Evolutionary conservation across 2,329 filamentous ascomycete species (phyloP), one percentile per base, ranked within the genome.

Genomic region (Aureobasidium sp.): DNA sequence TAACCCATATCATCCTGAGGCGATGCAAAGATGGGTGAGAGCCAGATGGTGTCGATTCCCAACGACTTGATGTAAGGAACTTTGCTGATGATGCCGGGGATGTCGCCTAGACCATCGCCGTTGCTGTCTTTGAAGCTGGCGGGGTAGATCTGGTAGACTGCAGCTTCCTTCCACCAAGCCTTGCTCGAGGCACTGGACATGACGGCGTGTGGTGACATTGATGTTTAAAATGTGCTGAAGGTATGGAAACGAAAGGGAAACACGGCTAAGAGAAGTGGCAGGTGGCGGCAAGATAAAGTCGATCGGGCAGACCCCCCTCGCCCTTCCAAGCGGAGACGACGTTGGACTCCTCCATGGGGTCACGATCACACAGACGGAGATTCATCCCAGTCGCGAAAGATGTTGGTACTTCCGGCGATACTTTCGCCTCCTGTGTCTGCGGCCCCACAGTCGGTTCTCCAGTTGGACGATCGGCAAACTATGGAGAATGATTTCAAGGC

Each of bases 91-190:
- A 85, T 82, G 40, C 83, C 82, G 50, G 77, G 77, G n/a, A 85
- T 71, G 64, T 85, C 82, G 44, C 82, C 82, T 50, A 79, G 71
- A 5, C 82, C 82, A 62, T 81, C 78, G 44, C 79, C 80, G 22
- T 80, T 83, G 45, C 79, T 80, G 69, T 85, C 82, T 64, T 82
- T 79, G 74, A 85, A 85, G 29, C 80, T 83, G n/a, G 83, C 79
- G 2, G 82, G 82, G 68, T 85, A 86, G 64, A 86, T 79, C 65
- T 86, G 82, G 68, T 86, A 86, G 24, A 85, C 81, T 11, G 80
- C 77, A 56, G 77, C 79, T 69, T 85, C 81, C 66, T 85, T 84
- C 83, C 83, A 85, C 82, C 82, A 85, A 17, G 52, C 40, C 6
- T 42, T 42, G 8, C 17, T 19, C n/a, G 17, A 19, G 9, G 40